phyloP scores from a whole-genome alignment of 2,329 filamentous ascomycete species.

The Ascochyta pisi region DNA sequence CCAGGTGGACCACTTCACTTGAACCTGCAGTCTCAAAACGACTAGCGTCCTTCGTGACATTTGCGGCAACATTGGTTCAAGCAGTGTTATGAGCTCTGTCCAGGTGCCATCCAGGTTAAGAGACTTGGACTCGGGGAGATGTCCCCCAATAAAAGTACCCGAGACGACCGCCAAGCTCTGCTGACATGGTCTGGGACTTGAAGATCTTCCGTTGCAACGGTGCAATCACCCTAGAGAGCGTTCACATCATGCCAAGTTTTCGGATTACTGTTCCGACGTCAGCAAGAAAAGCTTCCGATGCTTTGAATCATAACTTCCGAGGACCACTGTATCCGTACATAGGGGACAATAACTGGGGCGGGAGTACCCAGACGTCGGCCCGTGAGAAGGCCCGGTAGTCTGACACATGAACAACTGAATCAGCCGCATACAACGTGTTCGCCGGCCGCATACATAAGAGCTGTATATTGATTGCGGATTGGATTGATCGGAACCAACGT shows the following conservation, averaged over 20 bases:
- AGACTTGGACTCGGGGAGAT: not conserved
- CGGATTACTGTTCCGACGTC: not conserved
- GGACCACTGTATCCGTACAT: not conserved
- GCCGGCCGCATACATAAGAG: not conserved
- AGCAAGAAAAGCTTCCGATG: not conserved
- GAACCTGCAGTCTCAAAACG: not conserved
- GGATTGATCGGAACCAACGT: not conserved
- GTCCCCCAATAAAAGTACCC: no score
- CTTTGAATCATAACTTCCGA: not conserved
- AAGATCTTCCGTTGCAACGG: not conserved
- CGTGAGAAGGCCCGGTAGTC: constrained; percentile 13
- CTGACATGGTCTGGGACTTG: not conserved
- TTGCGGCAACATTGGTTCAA: not conserved
- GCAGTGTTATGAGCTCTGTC: not conserved
- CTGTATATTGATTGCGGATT: not conserved
- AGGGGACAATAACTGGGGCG: not conserved
- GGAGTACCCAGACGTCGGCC: constrained; percentile 8
- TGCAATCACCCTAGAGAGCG: not conserved
- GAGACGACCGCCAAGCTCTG: not conserved
- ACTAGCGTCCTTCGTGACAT: not conserved
- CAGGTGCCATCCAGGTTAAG: not conserved
- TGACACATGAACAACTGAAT: not conserved
- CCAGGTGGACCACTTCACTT: not conserved
- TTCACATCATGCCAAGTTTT: not conserved
- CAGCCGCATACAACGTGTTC: constrained; percentile 2